Conservation (phyloP, 2,329 filamentous ascomycete species). For the Ophiocordyceps camponoti-floridani region DNA sequence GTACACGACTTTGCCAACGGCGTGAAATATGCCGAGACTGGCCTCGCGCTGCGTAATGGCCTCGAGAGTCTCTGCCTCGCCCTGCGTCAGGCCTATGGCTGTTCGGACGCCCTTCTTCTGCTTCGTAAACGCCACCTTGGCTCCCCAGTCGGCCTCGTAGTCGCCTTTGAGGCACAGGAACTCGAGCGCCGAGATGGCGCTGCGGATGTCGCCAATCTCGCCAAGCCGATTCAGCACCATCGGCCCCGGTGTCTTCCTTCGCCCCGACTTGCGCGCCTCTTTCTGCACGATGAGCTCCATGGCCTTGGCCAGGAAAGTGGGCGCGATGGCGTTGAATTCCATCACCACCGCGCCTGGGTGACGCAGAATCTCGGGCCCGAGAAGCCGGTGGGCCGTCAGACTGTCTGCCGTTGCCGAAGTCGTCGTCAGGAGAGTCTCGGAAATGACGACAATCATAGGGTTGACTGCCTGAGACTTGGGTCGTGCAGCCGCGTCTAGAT, state of each 20-base stretch:
- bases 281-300: constrained; percentile 69
- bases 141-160: constrained; percentile 54
- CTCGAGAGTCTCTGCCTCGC: constrained; percentile 64
- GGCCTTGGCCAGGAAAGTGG: constrained; percentile 70
- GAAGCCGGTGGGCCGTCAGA: constrained; percentile 77
- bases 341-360: constrained; percentile 66
- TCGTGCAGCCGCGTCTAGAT: constrained; percentile 48
- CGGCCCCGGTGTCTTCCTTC: constrained; percentile 59
- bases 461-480: constrained; percentile 29
- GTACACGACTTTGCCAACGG: constrained; percentile 88
- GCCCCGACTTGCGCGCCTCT: constrained; percentile 62
- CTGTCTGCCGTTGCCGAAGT: constrained; percentile 74
- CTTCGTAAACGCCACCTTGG: constrained; percentile 54
- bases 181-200: constrained; percentile 78
- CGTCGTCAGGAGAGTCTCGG: constrained; percentile 75
- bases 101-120: constrained; percentile 42
- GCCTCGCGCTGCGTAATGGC: constrained; percentile 75
- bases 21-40: constrained; percentile 87
- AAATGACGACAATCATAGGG: constrained; percentile 78
- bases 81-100: constrained; percentile 44
- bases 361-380: constrained; percentile 70
- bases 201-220: constrained; percentile 81
- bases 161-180: constrained; percentile 80
- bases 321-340: constrained; percentile 85
- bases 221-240: constrained; percentile 62